phyloP scores from a whole-genome alignment of 1,284 basidiomycete genomes.

The Trametes versicolor region DNA sequence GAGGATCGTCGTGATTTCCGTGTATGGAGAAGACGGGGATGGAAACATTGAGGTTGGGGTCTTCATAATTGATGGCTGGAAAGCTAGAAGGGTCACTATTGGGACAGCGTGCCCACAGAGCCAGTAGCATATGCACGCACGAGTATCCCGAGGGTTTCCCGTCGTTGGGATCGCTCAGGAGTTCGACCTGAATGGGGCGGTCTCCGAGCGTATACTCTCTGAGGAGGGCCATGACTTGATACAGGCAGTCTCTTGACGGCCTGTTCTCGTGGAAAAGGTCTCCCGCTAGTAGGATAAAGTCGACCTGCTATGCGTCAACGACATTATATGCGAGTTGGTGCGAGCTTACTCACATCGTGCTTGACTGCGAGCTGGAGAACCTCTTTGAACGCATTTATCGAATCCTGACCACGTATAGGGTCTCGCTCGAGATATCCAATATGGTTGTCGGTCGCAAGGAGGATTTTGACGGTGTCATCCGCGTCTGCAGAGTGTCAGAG shows the following conservation, averaged over 20 bases:
- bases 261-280: slow-evolving; percentile 99
- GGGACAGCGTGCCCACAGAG: background rate
- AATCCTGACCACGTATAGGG: slow-evolving; percentile 93
- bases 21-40: slow-evolving; percentile 99
- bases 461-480: slow-evolving; percentile 81
- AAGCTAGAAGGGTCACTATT: slow-evolving; percentile 67
- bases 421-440: slow-evolving; percentile 97
- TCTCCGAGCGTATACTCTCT: slow-evolving; percentile 93
- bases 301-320: slow-evolving; percentile 65
- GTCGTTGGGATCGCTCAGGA: slow-evolving; percentile 92
- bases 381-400: slow-evolving; percentile 95
- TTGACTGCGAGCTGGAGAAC: slow-evolving; percentile 92
- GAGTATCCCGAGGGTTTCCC: slow-evolving; percentile 86
- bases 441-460: slow-evolving; percentile 95
- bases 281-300: slow-evolving; percentile 94
- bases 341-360: slow-evolving; percentile 70
- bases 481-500: slow-evolving; percentile 49
- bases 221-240: slow-evolving; percentile 88
- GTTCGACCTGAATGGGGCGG: slow-evolving; percentile 88
- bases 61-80: slow-evolving; percentile 97
- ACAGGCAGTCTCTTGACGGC: slow-evolving; percentile 90
- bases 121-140: slow-evolving; percentile 56
- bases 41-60: slow-evolving; percentile 93
- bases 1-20: slow-evolving; percentile 99
- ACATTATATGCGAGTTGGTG: background rate